Evolutionary conservation across 768 basidiomycete species (phyloP).

Genomic region (Termitomyces sp.): DNA sequence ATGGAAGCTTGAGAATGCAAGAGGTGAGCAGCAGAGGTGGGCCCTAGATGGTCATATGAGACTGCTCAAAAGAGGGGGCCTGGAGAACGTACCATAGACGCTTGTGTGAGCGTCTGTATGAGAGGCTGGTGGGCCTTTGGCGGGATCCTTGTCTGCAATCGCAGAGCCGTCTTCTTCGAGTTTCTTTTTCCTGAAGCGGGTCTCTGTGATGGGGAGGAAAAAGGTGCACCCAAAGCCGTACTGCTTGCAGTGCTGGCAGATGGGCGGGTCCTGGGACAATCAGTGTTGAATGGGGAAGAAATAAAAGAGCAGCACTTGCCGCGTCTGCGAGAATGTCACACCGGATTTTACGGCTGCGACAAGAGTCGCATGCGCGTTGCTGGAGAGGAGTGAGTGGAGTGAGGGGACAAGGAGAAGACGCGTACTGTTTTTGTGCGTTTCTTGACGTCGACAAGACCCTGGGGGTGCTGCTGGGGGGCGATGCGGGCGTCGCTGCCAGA

Average conservation of each 20-base stretch:
- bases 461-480: slow-evolving; percentile 20
- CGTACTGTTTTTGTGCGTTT: slow-evolving; percentile 86
- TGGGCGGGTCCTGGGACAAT: slow-evolving; percentile 55
- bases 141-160: slow-evolving; percentile 30
- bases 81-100: slow-evolving; percentile 48
- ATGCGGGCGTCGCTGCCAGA: slow-evolving; percentile 40
- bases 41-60: slow-evolving; percentile 59
- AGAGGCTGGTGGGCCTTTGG: slow-evolving; percentile 30
- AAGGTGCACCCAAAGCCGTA: slow-evolving; percentile 94
- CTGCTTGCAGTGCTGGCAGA: slow-evolving; percentile 94
- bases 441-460: slow-evolving; percentile 60
- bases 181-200: slow-evolving; percentile 96
- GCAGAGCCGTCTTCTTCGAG: slow-evolving; percentile 52
- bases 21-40: slow-evolving; percentile 81
- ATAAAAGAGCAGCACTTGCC: slow-evolving; percentile 16
- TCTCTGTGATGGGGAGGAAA: slow-evolving; percentile 97
- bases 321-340: slow-evolving; percentile 83
- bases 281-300: neutral
- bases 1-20: slow-evolving; percentile 87
- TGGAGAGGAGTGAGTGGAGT: slow-evolving; percentile 13
- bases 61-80: slow-evolving; percentile 23
- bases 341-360: slow-evolving; percentile 87
- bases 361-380: slow-evolving; percentile 86
- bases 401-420: neutral
- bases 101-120: slow-evolving; percentile 40